A percentile compares a stretch with the other conserved stretches of the same genome.
Evolutionary conservation across 441 rosid genomes (phyloP).

Genomic region (Francoa sonchifolia): DNA sequence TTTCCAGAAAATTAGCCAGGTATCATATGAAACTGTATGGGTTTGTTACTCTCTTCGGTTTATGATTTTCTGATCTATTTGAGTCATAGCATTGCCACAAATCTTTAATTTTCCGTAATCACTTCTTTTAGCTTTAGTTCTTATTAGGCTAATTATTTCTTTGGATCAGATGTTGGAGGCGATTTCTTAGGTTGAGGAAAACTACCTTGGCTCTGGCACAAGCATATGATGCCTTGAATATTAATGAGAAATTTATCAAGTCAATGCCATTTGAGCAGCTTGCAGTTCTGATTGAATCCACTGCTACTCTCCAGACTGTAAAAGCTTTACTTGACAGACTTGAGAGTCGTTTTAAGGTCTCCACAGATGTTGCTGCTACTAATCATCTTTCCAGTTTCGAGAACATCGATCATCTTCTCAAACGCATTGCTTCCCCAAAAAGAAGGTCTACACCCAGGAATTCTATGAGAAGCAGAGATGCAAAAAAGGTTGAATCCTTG

Average conservation of each 20-base stretch:
- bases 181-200: conserved; percentile 45
- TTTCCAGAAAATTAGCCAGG: conserved; percentile 71
- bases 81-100: not conserved
- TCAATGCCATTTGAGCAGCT: conserved; percentile 78
- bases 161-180: conserved; percentile 75
- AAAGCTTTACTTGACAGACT: conserved; percentile 67
- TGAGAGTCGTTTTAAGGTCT: conserved; percentile 54
- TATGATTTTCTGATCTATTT: no score
- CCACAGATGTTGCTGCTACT: conserved; percentile 19
- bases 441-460: conserved; percentile 34
- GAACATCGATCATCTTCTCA: conserved; percentile 81
- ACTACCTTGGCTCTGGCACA: conserved; percentile 69
- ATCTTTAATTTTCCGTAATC: no score
- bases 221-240: conserved; percentile 52
- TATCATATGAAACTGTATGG: no score
- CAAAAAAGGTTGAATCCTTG: conserved; percentile 24
- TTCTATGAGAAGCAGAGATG: conserved; percentile 31
- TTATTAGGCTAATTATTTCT: conserved; percentile 6
- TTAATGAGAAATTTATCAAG: conserved; percentile 33
- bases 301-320: conserved; percentile 39
- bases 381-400: conserved; percentile 29
- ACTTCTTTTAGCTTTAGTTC: no score
- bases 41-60: no score
- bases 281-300: conserved; percentile 61
- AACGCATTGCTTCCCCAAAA: conserved; percentile 65